phyloP scores from a whole-genome alignment of 1,284 basidiomycete genomes.

The Ustilago crameri region DNA sequence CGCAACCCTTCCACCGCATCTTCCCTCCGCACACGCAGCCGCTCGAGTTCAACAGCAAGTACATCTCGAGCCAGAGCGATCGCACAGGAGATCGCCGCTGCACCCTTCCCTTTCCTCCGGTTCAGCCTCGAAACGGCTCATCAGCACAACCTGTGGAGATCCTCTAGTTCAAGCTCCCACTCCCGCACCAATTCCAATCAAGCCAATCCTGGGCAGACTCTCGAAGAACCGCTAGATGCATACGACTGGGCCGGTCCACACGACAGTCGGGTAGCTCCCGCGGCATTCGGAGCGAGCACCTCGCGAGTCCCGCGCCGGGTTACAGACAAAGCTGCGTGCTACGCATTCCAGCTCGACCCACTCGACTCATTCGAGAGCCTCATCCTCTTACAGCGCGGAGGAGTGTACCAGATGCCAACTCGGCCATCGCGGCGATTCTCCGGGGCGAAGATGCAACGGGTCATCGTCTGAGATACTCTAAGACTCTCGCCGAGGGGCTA shows the following conservation, averaged over 20 bases:
- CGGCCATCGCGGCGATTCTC: slow-evolving; percentile 20
- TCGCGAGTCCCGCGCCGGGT: slow-evolving; percentile 9
- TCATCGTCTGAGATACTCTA: slow-evolving; percentile 45
- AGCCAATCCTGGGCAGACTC: slow-evolving; percentile 1
- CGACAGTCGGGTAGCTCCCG: slow-evolving; percentile 15
- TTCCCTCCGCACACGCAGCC: slow-evolving; percentile 10
- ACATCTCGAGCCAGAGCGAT: slow-evolving; percentile 40
- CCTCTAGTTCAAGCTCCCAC: background rate
- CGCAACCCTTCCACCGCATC: slow-evolving; percentile 26
- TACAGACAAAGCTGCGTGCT: slow-evolving; percentile 33
- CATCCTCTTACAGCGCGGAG: slow-evolving; percentile 47
- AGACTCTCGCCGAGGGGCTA: slow-evolving; percentile 51
- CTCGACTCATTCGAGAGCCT: slow-evolving; percentile 58
- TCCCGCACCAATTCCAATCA: background rate
- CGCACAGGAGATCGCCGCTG: slow-evolving; percentile 35
- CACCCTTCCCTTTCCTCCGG: slow-evolving; percentile 40
- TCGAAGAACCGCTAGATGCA: slow-evolving; percentile 39
- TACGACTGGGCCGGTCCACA: slow-evolving; percentile 53
- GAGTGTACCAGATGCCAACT: slow-evolving; percentile 17
- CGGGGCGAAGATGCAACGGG: slow-evolving; percentile 18
- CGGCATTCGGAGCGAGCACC: background rate
- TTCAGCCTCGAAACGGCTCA: slow-evolving; percentile 30
- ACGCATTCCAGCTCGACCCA: slow-evolving; percentile 57
- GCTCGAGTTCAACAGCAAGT: slow-evolving; percentile 27
- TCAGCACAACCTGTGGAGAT: slow-evolving; percentile 15